Evolutionary conservation across 2,329 filamentous ascomycete genomes (phyloP), one percentile per base, ranked within the genome.

Genomic region (Clonostachys byssicola): DNA sequence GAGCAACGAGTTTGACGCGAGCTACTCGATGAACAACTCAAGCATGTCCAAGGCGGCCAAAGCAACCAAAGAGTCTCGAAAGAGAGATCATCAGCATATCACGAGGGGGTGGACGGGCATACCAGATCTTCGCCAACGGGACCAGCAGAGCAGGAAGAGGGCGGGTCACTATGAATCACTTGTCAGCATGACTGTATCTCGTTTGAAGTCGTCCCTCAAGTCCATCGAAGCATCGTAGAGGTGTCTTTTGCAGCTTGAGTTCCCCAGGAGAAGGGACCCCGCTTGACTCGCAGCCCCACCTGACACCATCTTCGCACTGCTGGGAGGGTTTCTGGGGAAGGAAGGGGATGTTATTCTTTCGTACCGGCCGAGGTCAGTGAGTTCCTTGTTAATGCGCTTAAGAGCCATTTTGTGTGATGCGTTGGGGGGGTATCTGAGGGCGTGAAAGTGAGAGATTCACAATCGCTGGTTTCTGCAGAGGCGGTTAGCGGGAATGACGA

Each of bases 91-190:
- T 30, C 23, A 30, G 36, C 17, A 16, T 43, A 43, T 33, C 17
- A 30, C 14, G 42, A 33, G 33, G 38, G 16, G 54, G 57, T 55
- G 55, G 54, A 42, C 54, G 43, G 53, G 79, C 90, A 65, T 92
- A 97, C 94, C 84, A 99, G 73, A 78, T 99, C 94, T 78, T 97
- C 92, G 71, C 92, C 92, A 64, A 95, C 86, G 59, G 94, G 94
- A 57, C 94, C 94, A 63, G 94, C 94, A 68, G 92, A 97, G 85
- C 94, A 99, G 60, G 92, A 97, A 50, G 94, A 97, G 66, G 94
- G 94, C 68, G 94, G 94, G 71, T 99, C 94, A 78, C 94, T 97
- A 61, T 54, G 49, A 5, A 35, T 36, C 17, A 43, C 13, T 42
- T 8, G 43, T 45, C 34, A 45, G 47, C 39, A 42, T 17, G 23